Base-by-base conservation (phyloP, 2,329 filamentous ascomycete species). In the Fonsecaea nubica region DNA sequence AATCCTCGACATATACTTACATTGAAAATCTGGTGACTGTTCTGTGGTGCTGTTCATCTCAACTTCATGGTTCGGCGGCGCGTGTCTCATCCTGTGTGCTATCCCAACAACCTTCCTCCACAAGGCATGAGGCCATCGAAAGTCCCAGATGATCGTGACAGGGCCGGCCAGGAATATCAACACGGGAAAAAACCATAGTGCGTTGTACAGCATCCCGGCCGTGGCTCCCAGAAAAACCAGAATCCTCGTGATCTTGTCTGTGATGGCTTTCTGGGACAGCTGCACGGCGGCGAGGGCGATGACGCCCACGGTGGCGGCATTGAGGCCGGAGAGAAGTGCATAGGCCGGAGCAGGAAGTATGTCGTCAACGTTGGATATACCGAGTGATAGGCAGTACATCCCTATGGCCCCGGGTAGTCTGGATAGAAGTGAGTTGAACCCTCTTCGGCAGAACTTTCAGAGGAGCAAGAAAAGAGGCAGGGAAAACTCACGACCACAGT, bases 121-220 rank as follows among this genome's bases (percentile, higher is more conserved):
- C 4, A 81, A 74, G 0, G 78, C 74, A n/a, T 84, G 81, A 6
- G 85, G 71, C 77, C 84, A 83, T 50, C 81, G 80, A 48, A 78
- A 80, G 75, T 92, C 89, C 80, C 86, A 87, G 0, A 85, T 62
- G 0, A 87, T 75, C 0, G 86, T 85, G 0, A 77, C 76, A 1
- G 82, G 10, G 0, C 89, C 90, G 0, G 83, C 85, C 0, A 81
- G 70, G 0, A 84, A 72, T 77, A 92, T 89, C 4, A 92, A 74
- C 0, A 86, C 72, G 0, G 90, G 90, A 50, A 92, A 92, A 70
- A 90, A 93, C 90, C 90, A 93, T 0, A 92, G 77, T 0, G 89
- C 86, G 58, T 87, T 91, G 72, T 92, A 92, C 56, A 90, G 80
- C 71, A 92, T 78, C 0, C 90, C 90, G 0, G 88, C 89, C 7